Conservation (phyloP, 208 protist species). For the Acanthamoeba royreba region DNA sequence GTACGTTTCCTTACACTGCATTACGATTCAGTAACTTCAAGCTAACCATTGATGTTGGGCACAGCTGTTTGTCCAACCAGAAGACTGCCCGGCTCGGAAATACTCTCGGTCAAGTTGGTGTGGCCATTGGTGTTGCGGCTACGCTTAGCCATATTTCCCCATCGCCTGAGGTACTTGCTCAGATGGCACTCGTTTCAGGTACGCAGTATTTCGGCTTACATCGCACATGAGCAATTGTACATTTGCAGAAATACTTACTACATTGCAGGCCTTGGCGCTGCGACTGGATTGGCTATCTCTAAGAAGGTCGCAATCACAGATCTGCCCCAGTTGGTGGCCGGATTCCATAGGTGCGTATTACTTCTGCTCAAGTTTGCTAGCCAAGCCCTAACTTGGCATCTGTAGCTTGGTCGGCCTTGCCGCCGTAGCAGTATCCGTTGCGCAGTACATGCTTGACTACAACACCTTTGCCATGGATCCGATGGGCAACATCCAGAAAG, state of each 20-base stretch:
- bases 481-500: constrained; percentile 58
- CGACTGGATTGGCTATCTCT: constrained; percentile 68
- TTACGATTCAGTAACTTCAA: too few relatives aligned
- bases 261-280: constrained; percentile 57
- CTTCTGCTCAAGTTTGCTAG: too few relatives aligned
- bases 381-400: too few relatives aligned
- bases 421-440: constrained; percentile 49
- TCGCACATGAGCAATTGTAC: too few relatives aligned
- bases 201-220: too few relatives aligned
- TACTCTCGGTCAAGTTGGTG: constrained; percentile 73
- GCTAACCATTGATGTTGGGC: background rate
- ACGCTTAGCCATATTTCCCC: constrained; percentile 69
- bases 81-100: constrained; percentile 77
- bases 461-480: constrained; percentile 30
- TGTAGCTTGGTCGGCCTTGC: constrained; percentile 79
- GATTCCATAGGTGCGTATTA: constrained; percentile 76
- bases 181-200: constrained; percentile 51
- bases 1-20: background rate
- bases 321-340: constrained; percentile 79
- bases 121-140: constrained; percentile 74
- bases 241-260: too few relatives aligned
- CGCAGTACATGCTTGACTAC: constrained; percentile 61
- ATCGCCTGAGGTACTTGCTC: background rate
- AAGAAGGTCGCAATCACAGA: constrained; percentile 70
- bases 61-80: constrained; percentile 72